These are phyloP conservation scores for Acorus gramineus DNA, from an alignment of 106 monocot genomes.

Conservation along the genomic window DNA sequence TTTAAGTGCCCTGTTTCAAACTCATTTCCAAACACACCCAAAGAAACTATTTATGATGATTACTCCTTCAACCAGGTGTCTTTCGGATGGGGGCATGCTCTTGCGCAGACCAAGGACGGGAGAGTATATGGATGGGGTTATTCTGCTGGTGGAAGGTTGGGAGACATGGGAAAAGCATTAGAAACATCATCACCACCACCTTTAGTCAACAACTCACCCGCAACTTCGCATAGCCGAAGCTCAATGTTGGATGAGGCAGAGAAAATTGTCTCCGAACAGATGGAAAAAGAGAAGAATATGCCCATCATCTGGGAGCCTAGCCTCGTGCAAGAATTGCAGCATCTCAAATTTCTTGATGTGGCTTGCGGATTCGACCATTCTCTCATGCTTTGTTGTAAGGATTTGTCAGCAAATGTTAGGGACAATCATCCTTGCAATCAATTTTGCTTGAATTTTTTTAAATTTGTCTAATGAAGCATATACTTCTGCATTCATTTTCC, in stretches of 20 bases:
- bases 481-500: too few species aligned
- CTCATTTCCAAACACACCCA: too few species aligned
- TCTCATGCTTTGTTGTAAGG: slow-evolving; percentile 69
- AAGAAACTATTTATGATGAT: neutral
- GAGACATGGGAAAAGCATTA: slow-evolving; percentile 37
- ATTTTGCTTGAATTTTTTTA: too few species aligned
- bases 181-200: slow-evolving; percentile 1
- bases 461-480: too few species aligned
- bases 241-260: slow-evolving; percentile 40
- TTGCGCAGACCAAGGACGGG: slow-evolving; percentile 55
- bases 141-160: slow-evolving; percentile 60
- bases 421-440: too few species aligned
- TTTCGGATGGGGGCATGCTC: slow-evolving; percentile 92
- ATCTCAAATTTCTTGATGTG: slow-evolving; percentile 44
- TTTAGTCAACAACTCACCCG: slow-evolving; percentile 2
- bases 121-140: slow-evolving; percentile 80
- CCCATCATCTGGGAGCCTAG: slow-evolving; percentile 74
- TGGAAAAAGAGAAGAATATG: slow-evolving; percentile 66
- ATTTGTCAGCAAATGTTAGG: neutral
- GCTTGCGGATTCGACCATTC: slow-evolving; percentile 85
- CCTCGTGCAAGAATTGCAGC: slow-evolving; percentile 32
- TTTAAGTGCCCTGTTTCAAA: too few species aligned
- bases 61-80: slow-evolving; percentile 38
- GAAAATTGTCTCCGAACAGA: slow-evolving; percentile 44
- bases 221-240: slow-evolving; percentile 1